A percentile compares a stretch with the other conserved stretches of the same genome.
These are phyloP conservation scores for Beauveria brongniartii DNA, from an alignment of 2,329 filamentous ascomycete genomes.

Conservation along the genomic window DNA sequence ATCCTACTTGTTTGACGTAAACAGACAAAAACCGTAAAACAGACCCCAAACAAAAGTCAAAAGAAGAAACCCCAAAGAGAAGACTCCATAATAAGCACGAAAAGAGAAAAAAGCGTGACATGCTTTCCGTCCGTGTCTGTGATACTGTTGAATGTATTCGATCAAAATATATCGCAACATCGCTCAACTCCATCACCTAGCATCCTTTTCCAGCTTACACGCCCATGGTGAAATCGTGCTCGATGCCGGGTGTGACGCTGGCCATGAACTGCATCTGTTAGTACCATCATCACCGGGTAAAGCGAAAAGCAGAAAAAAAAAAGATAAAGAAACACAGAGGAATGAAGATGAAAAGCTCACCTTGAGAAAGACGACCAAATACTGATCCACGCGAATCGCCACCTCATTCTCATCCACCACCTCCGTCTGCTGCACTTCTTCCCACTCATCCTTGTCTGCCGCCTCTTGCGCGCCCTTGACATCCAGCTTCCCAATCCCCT, in stretches of 20 bases:
- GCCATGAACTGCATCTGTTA: constrained; percentile 55
- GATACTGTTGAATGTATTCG: background rate
- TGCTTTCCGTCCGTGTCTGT: background rate
- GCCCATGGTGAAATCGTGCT: constrained; percentile 97
- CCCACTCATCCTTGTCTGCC: constrained; percentile 49
- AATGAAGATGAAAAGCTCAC: constrained; percentile 33
- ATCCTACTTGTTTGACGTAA: too few species aligned
- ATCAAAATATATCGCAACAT: background rate
- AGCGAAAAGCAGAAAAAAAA: background rate
- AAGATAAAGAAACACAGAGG: background rate
- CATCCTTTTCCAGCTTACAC: constrained; percentile 44
- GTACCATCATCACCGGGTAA: constrained; percentile 3
- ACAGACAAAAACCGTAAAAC: too few species aligned
- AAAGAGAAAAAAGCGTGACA: background rate
- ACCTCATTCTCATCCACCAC: constrained; percentile 59
- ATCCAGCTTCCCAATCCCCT: constrained; percentile 63
- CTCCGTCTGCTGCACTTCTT: constrained; percentile 53
- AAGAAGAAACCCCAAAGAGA: background rate
- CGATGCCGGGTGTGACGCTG: constrained; percentile 91
- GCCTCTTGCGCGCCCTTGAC: constrained; percentile 38
- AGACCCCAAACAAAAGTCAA: background rate
- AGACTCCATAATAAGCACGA: background rate
- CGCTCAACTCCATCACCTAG: background rate
- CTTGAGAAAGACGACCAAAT: constrained; percentile 80
- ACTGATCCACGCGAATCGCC: constrained; percentile 81